Evolutionary conservation across 73 alveolate genomes (phyloP).

Genomic region (Tetrahymena malaccensis): DNA sequence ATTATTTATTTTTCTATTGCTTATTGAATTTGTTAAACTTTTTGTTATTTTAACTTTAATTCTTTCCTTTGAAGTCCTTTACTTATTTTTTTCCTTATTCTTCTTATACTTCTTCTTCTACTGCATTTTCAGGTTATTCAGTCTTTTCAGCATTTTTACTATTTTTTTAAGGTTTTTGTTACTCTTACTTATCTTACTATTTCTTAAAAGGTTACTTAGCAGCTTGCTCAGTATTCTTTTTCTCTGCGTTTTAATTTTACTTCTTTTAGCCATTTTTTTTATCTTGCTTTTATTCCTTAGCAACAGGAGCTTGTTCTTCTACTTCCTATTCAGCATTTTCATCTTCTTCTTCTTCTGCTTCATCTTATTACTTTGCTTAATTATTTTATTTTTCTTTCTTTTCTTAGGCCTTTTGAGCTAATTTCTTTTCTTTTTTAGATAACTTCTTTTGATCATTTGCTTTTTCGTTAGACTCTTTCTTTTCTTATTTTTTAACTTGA

Average conservation of each 20-base stretch:
- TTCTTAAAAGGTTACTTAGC: neutral
- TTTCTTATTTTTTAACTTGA: conserved; percentile 6
- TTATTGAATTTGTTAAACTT: neutral
- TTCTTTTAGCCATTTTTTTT: neutral
- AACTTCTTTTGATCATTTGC: conserved; percentile 12
- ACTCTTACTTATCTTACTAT: neutral
- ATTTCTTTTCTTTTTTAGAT: neutral
- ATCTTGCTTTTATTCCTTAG: neutral
- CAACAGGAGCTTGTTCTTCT: neutral
- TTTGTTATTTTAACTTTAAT: neutral
- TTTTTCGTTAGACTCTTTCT: conserved; percentile 7
- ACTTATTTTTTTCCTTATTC: neutral
- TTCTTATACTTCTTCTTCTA: neutral
- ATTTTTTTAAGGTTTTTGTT: neutral
- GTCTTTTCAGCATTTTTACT: neutral
- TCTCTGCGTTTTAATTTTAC: neutral
- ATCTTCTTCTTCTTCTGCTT: neutral
- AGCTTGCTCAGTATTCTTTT: neutral
- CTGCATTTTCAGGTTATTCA: neutral
- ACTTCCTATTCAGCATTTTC: neutral
- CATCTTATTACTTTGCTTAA: neutral
- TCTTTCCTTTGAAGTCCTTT: neutral
- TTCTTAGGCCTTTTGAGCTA: neutral
- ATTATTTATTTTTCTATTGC: neutral
- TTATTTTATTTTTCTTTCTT: neutral